Conservation (phyloP, 2,329 filamentous ascomycete genomes). For the Fusarium foetens region DNA sequence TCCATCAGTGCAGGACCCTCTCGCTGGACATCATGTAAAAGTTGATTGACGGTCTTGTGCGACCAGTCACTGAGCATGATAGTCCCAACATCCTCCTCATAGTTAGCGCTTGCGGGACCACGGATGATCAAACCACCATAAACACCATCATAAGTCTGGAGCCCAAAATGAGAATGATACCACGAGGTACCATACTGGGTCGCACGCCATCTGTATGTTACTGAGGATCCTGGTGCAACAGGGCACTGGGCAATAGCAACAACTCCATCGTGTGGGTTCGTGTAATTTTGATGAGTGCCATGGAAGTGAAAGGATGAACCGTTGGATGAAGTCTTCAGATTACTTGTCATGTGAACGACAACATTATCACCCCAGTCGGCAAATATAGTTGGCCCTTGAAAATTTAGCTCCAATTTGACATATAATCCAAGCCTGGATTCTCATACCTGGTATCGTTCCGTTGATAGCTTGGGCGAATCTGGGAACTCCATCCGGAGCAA, state of each 20-base stretch:
- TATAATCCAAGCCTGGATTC: too few species aligned
- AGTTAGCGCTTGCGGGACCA: constrained; percentile 67
- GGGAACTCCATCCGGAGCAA: constrained; percentile 59
- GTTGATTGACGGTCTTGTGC: constrained; percentile 55
- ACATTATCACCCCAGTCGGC: constrained; percentile 64
- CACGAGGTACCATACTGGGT: constrained; percentile 66
- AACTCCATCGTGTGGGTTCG: constrained; percentile 67
- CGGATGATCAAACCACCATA: constrained; percentile 70
- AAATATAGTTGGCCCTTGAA: constrained; percentile 61
- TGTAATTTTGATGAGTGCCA: constrained; percentile 67
- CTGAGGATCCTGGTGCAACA: constrained; percentile 60
- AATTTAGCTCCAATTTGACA: background rate
- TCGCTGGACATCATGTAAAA: constrained; percentile 41
- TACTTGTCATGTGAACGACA: constrained; percentile 64
- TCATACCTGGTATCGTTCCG: constrained; percentile 62
- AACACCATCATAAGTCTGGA: constrained; percentile 64
- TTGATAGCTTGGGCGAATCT: constrained; percentile 62
- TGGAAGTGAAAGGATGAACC: constrained; percentile 73
- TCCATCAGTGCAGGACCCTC: constrained; percentile 47
- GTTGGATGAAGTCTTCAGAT: constrained; percentile 55
- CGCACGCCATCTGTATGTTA: constrained; percentile 68
- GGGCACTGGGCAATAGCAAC: constrained; percentile 61
- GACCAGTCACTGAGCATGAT: constrained; percentile 70
- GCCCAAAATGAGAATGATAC: constrained; percentile 70
- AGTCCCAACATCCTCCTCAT: constrained; percentile 71